These are phyloP conservation scores for Ceratocystis ficicola DNA, from an alignment of 2,329 filamentous ascomycete genomes.

Conservation along the genomic window DNA sequence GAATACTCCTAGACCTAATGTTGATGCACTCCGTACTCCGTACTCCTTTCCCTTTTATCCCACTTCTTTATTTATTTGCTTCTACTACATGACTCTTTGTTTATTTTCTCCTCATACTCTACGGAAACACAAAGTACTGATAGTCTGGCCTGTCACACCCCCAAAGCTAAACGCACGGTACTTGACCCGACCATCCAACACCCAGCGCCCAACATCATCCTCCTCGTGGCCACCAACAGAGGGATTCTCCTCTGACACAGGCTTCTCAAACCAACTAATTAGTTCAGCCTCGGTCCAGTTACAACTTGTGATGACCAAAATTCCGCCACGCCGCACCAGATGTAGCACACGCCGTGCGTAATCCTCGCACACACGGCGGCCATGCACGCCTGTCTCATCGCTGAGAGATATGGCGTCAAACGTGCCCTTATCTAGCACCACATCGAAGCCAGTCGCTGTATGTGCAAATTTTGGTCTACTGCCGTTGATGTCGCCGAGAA, in stretches of 20 bases:
- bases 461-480: not conserved
- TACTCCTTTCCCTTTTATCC: not conserved
- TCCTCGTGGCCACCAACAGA: constrained; percentile 17
- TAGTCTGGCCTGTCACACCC: constrained; percentile 74
- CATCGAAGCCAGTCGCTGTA: constrained; percentile 55
- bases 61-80: not conserved
- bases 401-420: constrained; percentile 88
- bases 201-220: constrained; percentile 34
- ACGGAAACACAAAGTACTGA: constrained; percentile 74
- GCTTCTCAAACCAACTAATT: constrained; percentile 57
- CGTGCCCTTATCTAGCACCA: constrained; percentile 94
- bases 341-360: constrained; percentile 58
- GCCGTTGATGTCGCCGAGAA: constrained; percentile 25
- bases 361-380: constrained; percentile 55
- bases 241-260: too few relatives aligned
- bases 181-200: constrained; percentile 54
- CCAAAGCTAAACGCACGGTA: constrained; percentile 87
- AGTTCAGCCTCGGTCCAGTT: constrained; percentile 96
- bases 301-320: constrained; percentile 83
- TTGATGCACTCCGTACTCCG: not conserved
- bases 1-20: not conserved
- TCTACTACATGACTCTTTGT: not conserved
- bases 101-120: constrained; percentile 27
- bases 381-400: constrained; percentile 40
- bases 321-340: constrained; percentile 57